phyloP scores from a whole-genome alignment of 352 stramenopile genomes.

The Phytophthora europaea region DNA sequence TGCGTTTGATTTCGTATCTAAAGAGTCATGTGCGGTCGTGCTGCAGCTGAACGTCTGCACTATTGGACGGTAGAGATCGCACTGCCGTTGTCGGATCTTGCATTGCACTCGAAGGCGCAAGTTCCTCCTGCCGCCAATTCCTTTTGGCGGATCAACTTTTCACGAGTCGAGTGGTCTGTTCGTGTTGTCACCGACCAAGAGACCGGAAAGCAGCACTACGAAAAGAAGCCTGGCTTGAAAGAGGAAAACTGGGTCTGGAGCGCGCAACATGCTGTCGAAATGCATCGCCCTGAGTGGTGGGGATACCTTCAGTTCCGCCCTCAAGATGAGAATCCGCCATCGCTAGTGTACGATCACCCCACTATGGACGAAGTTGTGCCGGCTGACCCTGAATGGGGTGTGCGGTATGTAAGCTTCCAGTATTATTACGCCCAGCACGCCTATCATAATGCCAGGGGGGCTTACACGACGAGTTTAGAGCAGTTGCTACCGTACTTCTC shows the following conservation, averaged over 20 bases:
- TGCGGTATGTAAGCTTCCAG: constrained; percentile 68
- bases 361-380: constrained; percentile 26
- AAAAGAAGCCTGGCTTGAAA: constrained; percentile 53
- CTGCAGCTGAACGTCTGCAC: constrained; percentile 50
- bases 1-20: not conserved
- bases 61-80: constrained; percentile 89
- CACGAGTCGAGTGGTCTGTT: constrained; percentile 83
- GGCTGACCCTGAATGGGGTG: constrained; percentile 55
- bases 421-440: constrained; percentile 76
- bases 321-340: constrained; percentile 20
- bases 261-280: constrained; percentile 83
- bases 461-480: constrained; percentile 43
- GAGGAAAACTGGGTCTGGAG: constrained; percentile 94
- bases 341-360: not conserved
- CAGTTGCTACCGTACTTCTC: constrained; percentile 49
- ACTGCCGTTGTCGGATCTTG: constrained; percentile 72
- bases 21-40: not conserved
- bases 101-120: constrained; percentile 39
- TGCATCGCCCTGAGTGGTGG: constrained; percentile 93
- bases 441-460: constrained; percentile 35
- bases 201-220: constrained; percentile 43
- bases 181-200: constrained; percentile 23
- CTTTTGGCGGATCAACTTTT: constrained; percentile 92
- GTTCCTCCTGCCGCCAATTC: constrained; percentile 49
- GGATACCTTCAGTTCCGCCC: constrained; percentile 88